A percentile compares a stretch with the other conserved stretches of the same genome.
phyloP scores from a whole-genome alignment of 768 basidiomycete genomes.

The Paxillus rubicundulus region DNA sequence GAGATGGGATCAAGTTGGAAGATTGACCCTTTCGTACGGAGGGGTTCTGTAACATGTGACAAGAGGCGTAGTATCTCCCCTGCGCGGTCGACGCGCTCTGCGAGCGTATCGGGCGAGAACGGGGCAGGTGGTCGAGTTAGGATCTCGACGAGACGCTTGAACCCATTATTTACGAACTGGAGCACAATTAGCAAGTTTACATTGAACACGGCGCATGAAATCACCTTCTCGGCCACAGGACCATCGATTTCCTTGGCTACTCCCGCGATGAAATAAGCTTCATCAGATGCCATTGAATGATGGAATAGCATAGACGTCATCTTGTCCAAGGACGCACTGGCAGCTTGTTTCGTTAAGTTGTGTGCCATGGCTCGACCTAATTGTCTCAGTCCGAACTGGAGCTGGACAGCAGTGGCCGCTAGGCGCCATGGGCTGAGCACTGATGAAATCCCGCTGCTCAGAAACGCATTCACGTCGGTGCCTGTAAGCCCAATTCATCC shows the following conservation, averaged over 20 bases:
- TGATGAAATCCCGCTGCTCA: conserved; percentile 61
- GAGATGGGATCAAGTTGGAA: conserved; percentile 45
- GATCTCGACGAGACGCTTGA: conserved; percentile 61
- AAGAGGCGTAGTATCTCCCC: conserved; percentile 71
- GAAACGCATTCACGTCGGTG: conserved; percentile 46
- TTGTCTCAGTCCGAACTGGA: conserved; percentile 73
- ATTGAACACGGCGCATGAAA: not conserved
- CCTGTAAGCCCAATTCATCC: conserved; percentile 11
- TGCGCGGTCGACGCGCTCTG: conserved; percentile 48
- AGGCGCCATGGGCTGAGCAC: conserved; percentile 83
- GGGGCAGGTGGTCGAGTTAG: conserved; percentile 34
- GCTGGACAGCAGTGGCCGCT: conserved; percentile 74
- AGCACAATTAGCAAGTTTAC: not conserved
- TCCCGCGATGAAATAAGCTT: conserved; percentile 82
- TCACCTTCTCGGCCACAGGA: conserved; percentile 66
- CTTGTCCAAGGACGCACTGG: conserved; percentile 63
- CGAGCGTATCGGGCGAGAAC: conserved; percentile 28
- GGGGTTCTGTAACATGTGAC: conserved; percentile 64
- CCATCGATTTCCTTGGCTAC: conserved; percentile 70
- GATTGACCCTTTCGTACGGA: conserved; percentile 47
- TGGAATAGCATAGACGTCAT: conserved; percentile 67
- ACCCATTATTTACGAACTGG: conserved; percentile 75
- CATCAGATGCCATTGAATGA: conserved; percentile 71
- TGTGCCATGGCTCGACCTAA: conserved; percentile 65
- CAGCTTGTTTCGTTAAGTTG: conserved; percentile 47